Base-by-base conservation (phyloP, 176 grass and related monocot species). In the Stipa capillata region DNA sequence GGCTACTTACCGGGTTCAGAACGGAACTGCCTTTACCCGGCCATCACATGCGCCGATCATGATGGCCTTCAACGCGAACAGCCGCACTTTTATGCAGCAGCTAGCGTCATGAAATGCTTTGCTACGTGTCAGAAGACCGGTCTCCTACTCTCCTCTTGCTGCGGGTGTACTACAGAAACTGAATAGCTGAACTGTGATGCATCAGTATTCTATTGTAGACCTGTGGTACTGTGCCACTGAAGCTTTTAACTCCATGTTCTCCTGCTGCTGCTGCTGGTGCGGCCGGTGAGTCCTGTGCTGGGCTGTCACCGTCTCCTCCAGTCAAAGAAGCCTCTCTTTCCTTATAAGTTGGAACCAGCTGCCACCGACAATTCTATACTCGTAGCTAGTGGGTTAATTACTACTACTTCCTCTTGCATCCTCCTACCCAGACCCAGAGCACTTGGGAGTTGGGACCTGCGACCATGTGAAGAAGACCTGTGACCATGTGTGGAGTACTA, bases 291-390 rank as follows among this genome's bases (percentile, higher is more conserved):
- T 43, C 24, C 21, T 45, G 55, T 32, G 51, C 37, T 47, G 66
- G 56, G 78, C 63, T 4, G n/a, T n/a, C n/a, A n/a, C n/a, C n/a
- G n/a, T 35, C n/a, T n/a, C 20, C 42, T 71, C 53, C 59, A 48
- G 87, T 85, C 77, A 89, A 89, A 85, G 15, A 56, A 56, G 70
- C 35, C 59, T 74, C 42, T 32, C 69, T 4, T 23, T 49, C 59
- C 81, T 58, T 36, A 21, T 60, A n/a, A 31, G 82, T 81, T 77
- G 82, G 82, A 55, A 18, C 77, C 87, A 85, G 87, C 87, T 85
- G 72, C 31, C 77, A 72, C 54, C 28, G 45, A 47, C 70, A 81
- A 81, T 77, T 81, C 36, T 85, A 51, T 45, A 8, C 31, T 14
- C 36, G 25, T 28, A 36, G 67, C 42, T 11, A 72, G n/a, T n/a